Evolutionary conservation across 2,329 filamentous ascomycete genomes (phyloP).

Genomic region (Aspergillus floridensis): DNA sequence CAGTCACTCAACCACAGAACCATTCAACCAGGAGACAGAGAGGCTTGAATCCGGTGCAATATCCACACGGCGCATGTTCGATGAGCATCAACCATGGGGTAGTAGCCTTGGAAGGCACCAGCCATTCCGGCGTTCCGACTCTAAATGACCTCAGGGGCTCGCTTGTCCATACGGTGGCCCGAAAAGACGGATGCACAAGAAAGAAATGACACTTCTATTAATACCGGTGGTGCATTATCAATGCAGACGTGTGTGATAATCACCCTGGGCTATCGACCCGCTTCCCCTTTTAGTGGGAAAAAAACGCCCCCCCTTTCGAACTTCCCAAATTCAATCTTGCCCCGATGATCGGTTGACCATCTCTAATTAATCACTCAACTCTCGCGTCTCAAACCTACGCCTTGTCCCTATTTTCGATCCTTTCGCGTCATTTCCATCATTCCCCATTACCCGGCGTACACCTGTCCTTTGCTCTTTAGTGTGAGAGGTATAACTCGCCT

Average conservation of each 20-base stretch:
- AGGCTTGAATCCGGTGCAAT: background rate
- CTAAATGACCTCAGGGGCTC: background rate
- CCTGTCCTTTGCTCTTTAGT: slow-evolving; percentile 17
- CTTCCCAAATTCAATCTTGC: slow-evolving; percentile 17
- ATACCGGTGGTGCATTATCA: slow-evolving; percentile 30
- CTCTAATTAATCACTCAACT: slow-evolving; percentile 10
- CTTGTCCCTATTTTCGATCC: slow-evolving; percentile 14
- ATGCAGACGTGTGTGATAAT: slow-evolving; percentile 23
- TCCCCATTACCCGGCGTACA: slow-evolving; percentile 14
- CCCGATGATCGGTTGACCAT: slow-evolving; percentile 21
- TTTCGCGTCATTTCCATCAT: slow-evolving; percentile 7
- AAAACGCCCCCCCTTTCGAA: slow-evolving; percentile 24
- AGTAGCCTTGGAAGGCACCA: background rate
- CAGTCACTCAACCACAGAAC: background rate
- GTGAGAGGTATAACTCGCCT: slow-evolving; percentile 7
- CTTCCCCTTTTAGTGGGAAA: slow-evolving; percentile 26
- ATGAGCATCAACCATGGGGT: background rate
- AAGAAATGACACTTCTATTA: slow-evolving; percentile 3
- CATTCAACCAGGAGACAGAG: background rate
- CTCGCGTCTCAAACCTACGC: slow-evolving; percentile 10
- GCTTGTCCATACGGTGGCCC: background rate
- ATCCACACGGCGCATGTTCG: too few relatives aligned
- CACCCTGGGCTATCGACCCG: slow-evolving; percentile 21
- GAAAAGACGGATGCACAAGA: background rate
- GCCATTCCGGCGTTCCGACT: background rate